Evolutionary conservation across 2,329 filamentous ascomycete genomes (phyloP).

Genomic region (Diplodia seriata): DNA sequence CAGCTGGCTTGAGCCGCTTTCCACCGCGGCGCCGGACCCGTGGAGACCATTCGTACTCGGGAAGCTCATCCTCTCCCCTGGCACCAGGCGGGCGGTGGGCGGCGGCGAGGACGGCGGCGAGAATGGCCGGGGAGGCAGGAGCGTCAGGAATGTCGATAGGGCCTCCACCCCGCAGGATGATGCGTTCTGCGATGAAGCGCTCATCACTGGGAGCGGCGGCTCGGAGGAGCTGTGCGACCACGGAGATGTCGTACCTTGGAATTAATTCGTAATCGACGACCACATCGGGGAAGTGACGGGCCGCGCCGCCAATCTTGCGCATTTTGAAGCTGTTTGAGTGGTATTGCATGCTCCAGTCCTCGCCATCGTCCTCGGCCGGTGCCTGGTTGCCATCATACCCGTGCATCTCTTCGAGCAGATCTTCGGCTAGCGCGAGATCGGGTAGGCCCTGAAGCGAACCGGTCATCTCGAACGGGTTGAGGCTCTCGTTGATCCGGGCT

Average conservation of each 20-base stretch:
- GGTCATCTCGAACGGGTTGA: slow-evolving; percentile 21
- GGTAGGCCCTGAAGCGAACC: slow-evolving; percentile 15
- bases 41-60: slow-evolving; percentile 25
- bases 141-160: slow-evolving; percentile 15
- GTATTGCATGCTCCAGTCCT: slow-evolving; percentile 17
- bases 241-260: not conserved
- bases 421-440: slow-evolving; percentile 29
- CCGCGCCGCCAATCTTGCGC: slow-evolving; percentile 23
- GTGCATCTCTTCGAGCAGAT: slow-evolving; percentile 20
- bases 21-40: slow-evolving; percentile 14
- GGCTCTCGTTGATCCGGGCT: slow-evolving; percentile 24
- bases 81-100: not conserved
- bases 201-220: slow-evolving; percentile 4
- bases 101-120: slow-evolving; percentile 2
- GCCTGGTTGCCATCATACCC: slow-evolving; percentile 24
- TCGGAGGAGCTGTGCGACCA: slow-evolving; percentile 1
- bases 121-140: not conserved
- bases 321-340: slow-evolving; percentile 22
- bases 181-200: slow-evolving; percentile 24
- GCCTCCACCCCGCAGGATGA: slow-evolving; percentile 21
- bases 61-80: slow-evolving; percentile 2
- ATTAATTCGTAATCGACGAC: slow-evolving; percentile 21
- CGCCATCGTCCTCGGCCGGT: slow-evolving; percentile 3
- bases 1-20: slow-evolving; percentile 6
- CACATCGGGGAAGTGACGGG: not conserved